Evolutionary conservation across 2,329 filamentous ascomycete species (phyloP).

Genomic region (Talaromyces verruculosus): DNA sequence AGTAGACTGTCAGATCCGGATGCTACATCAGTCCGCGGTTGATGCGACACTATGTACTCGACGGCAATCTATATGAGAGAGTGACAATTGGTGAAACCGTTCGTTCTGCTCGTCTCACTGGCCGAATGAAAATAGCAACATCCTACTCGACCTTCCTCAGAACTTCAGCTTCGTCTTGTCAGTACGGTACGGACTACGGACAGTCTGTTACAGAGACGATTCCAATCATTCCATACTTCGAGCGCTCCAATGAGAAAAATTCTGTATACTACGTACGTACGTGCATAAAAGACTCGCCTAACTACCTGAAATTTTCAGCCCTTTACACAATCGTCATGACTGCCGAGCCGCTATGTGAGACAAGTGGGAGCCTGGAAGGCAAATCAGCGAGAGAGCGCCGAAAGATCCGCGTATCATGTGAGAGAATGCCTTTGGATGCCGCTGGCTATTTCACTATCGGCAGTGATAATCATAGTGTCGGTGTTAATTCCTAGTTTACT

Average conservation of each 20-base stretch:
- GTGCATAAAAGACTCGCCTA: neutral
- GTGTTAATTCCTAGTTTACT: neutral
- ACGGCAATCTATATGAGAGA: neutral
- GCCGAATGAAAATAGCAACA: neutral
- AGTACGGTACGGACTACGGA: neutral
- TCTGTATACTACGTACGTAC: neutral
- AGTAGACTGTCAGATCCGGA: neutral
- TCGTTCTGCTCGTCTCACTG: neutral
- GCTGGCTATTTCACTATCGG: neutral
- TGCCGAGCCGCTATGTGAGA: constrained; percentile 1
- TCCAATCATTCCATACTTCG: neutral
- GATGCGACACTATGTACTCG: neutral
- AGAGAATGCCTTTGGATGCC: neutral
- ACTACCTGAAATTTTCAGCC: neutral
- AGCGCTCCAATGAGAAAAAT: neutral
- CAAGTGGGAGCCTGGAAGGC: constrained; percentile 24
- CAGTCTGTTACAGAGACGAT: neutral
- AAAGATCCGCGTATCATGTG: constrained; percentile 22
- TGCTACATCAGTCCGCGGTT: neutral
- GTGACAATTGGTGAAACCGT: neutral
- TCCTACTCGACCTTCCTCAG: neutral
- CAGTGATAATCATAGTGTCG: neutral
- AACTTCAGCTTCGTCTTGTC: neutral
- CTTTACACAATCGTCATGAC: neutral
- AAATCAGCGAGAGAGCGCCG: constrained; percentile 21